Evolutionary conservation across 2,329 filamentous ascomycete genomes (phyloP), one percentile per base, ranked within the genome.

Genomic region (Fusarium buharicum): DNA sequence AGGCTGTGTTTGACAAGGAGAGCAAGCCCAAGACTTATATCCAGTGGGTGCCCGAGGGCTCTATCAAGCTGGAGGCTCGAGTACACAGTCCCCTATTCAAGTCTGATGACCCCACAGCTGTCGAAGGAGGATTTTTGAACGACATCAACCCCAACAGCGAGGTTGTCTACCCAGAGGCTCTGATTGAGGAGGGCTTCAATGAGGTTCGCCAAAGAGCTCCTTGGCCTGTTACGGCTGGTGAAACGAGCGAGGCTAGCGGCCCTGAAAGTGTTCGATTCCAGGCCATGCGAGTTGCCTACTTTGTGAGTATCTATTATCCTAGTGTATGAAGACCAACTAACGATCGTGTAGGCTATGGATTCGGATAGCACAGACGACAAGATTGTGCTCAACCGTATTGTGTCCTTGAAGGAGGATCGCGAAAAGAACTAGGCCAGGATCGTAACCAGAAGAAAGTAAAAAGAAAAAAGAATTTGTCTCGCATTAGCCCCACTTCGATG

Each of bases 301-400:
- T 95, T 78, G 82, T 84, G 59, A 81, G 82, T 79, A 6, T 20
- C 12, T 7, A 3, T 6, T 24, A 1, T 10, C 3, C 2, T n/a
- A 8, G 8, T 18, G 3, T 0, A 22, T 0, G 38, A 8, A 36
- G 22, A 17, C 9, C 6, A 27, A 59, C 67, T 72, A 59, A 72
- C 33, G 16, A 31, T 3, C n/a, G 4, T 16, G 5, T 16, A 83
- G 87, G 87, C 80, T 60, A 82, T 96, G 75, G 93, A 97, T 74
- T 86, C 84, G 45, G 92, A 96, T 70, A 91, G 87, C 57, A 90
- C 86, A 1, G 85, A 86, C 28, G 90, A 92, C n/a, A 91, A 89
- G 75, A 82, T 96, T 64, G 86, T 98, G 43, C 79, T 98, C 27
- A 98, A 98, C 79, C 85, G 92, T 47, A 97, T 98, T 71, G 93